Evolutionary conservation across 2,329 filamentous ascomycete species (phyloP), one percentile per base, ranked within the genome.

Genomic region (Penicillium sp.): DNA sequence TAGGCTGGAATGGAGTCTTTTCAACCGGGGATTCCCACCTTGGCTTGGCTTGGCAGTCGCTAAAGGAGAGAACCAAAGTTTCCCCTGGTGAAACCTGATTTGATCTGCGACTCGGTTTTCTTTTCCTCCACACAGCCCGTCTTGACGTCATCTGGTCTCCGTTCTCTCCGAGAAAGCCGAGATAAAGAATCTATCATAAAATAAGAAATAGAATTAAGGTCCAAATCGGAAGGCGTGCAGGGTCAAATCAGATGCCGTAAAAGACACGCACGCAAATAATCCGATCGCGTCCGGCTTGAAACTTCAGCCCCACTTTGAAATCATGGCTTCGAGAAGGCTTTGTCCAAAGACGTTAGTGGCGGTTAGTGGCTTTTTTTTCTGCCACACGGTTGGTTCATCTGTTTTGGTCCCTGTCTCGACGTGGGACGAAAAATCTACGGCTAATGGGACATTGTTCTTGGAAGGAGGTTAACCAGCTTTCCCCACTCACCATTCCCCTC

Each of bases 401-500:
- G 88, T 70, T 90, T 88, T 88, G 88, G 87, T 26, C 43, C 23
- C 43, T 37, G 35, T 29, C 27, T 29, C 16, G 35, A n/a, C 35
- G n/a, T 25, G 14, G 4, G 19, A 13, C 11, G 11, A 48, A 23
- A 26, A 48, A 48, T 48, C 45, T 33, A 29, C 27, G 35, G 11
- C 10, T 19, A 19, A 39, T 19, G 31, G 13, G 5, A 33, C 31
- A 16, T 33, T 33, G 13, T 16, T 33, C 31, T 33, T 4, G 31
- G 31, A 33, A 33, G 31, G 31, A 33, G 13, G 31, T 33, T 14
- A 33, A 31, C 11, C 29, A 9, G 42, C 42, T 23, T 44, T 48
- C 27, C 27, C 45, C 45, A 48, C 27, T 48, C 7, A 31, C 39
- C 21, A 37, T 50, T 26, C 6, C 25, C 21, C 44, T 53, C 46